phyloP scores from a whole-genome alignment of 345 rosid species.

The Viola odorata region DNA sequence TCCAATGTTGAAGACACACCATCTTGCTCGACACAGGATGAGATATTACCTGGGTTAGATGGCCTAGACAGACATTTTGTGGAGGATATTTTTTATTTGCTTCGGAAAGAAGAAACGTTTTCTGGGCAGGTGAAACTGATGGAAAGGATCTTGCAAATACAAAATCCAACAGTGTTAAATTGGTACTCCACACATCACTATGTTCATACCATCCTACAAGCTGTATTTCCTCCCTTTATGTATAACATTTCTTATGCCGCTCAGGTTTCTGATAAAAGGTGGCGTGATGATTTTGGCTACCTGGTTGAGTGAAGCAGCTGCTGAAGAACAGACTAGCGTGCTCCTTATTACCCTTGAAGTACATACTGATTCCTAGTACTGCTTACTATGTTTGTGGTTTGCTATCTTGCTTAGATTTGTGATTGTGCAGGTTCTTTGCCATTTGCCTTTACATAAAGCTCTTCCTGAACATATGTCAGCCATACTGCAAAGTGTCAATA shows the following conservation, averaged over 20 bases:
- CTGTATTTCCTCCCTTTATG: constrained; percentile 1
- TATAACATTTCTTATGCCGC: constrained; percentile 17
- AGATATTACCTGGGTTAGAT: constrained; percentile 47
- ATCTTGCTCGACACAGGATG: constrained; percentile 48
- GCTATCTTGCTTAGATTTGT: constrained; percentile 15
- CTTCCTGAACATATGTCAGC: constrained; percentile 90
- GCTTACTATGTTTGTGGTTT: background rate
- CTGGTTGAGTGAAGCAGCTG: constrained; percentile 85
- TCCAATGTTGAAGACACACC: constrained; percentile 43
- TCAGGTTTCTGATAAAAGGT: constrained; percentile 84
- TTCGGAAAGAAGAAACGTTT: constrained; percentile 84
- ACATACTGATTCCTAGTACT: constrained; percentile 5
- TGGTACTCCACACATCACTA: constrained; percentile 46
- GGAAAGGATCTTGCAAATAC: constrained; percentile 91
- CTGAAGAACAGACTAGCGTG: constrained; percentile 86
- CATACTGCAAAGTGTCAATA: constrained; percentile 78
- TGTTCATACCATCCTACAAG: background rate
- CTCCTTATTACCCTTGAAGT: constrained; percentile 66
- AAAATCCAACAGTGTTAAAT: constrained; percentile 57
- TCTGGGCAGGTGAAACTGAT: constrained; percentile 83
- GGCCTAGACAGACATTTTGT: constrained; percentile 67
- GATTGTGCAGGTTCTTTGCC: constrained; percentile 66
- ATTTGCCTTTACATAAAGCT: constrained; percentile 85
- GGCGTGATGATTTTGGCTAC: constrained; percentile 91
- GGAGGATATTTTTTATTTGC: constrained; percentile 54